These are phyloP conservation scores for Malassezia vespertilionis DNA, from an alignment of 1,284 basidiomycete genomes.

Conservation along the genomic window DNA sequence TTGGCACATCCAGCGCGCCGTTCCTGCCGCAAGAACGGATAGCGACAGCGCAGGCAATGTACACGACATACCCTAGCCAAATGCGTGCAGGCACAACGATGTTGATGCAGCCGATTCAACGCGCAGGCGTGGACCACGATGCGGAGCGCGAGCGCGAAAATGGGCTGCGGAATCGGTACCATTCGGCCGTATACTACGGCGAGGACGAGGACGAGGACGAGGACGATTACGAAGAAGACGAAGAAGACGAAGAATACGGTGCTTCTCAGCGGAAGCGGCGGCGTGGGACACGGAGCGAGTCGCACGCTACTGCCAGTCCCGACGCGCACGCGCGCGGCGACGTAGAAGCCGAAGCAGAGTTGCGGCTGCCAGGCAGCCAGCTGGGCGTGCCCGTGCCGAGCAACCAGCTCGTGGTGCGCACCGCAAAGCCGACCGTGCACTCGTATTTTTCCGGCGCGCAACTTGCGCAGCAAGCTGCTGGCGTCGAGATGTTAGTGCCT, in stretches of 20 bases:
- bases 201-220: conserved; percentile 33
- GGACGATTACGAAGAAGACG: conserved; percentile 13
- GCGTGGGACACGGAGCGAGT: neutral
- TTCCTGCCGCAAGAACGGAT: conserved; percentile 24
- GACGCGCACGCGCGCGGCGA: conserved; percentile 11
- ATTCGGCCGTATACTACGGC: conserved; percentile 27
- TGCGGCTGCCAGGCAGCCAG: conserved; percentile 55
- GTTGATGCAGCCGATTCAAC: conserved; percentile 73
- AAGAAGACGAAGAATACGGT: conserved; percentile 21
- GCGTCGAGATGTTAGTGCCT: conserved; percentile 65
- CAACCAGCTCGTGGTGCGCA: conserved; percentile 60
- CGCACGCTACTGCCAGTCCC: conserved; percentile 4
- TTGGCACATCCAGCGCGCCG: conserved; percentile 14
- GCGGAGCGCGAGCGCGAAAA: neutral
- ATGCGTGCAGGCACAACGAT: conserved; percentile 80
- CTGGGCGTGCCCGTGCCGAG: conserved; percentile 73
- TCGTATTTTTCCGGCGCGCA: conserved; percentile 55
- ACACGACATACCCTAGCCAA: conserved; percentile 78
- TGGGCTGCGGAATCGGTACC: conserved; percentile 8
- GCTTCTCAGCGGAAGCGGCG: conserved; percentile 22
- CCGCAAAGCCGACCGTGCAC: conserved; percentile 57
- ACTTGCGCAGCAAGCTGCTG: conserved; percentile 26
- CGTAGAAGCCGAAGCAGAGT: conserved; percentile 24
- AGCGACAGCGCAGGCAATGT: conserved; percentile 57
- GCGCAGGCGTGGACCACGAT: neutral